phyloP scores from a whole-genome alignment of 2,329 filamentous ascomycete species.

The Xenoacremonium recifei region DNA sequence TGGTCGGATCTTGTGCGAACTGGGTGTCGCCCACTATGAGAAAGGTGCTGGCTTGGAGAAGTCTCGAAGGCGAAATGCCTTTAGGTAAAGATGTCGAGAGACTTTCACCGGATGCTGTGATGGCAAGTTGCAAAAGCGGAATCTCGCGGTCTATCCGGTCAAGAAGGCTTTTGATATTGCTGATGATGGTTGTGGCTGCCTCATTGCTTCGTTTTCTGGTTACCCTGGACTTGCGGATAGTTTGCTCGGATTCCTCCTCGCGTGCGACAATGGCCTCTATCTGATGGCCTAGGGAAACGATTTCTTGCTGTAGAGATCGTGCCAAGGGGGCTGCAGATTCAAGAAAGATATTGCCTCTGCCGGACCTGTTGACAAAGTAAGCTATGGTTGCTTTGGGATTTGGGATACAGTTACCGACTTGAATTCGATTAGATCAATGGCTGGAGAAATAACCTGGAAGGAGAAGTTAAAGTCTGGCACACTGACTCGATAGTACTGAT shows the following conservation, averaged over 20 bases:
- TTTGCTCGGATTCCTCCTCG: conserved; percentile 48
- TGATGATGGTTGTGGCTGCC: conserved; percentile 68
- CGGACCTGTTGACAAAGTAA: too few relatives aligned
- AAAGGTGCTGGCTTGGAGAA: conserved; percentile 91
- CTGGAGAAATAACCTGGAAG: conserved; percentile 77
- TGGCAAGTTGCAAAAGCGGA: conserved; percentile 87
- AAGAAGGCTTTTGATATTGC: conserved; percentile 73
- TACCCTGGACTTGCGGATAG: conserved; percentile 38
- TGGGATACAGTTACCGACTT: conserved; percentile 64
- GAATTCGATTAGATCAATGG: conserved; percentile 89
- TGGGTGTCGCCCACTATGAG: conserved; percentile 83
- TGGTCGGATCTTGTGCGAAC: conserved; percentile 64
- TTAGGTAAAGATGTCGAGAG: conserved; percentile 76
- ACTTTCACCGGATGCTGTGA: conserved; percentile 88
- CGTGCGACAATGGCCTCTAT: conserved; percentile 68
- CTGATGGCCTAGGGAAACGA: conserved; percentile 74
- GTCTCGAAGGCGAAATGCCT: conserved; percentile 82
- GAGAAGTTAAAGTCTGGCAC: too few relatives aligned
- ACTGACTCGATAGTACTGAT: too few relatives aligned
- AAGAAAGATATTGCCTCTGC: conserved; percentile 57
- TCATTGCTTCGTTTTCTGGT: conserved; percentile 46
- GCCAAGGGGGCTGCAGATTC: conserved; percentile 84
- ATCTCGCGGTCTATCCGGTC: conserved; percentile 85
- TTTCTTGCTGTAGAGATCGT: conserved; percentile 78
- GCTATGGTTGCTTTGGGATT: too few relatives aligned